These are phyloP conservation scores for Castanea mollissima DNA, from an alignment of 306 rosid species.

Conservation along the genomic window DNA sequence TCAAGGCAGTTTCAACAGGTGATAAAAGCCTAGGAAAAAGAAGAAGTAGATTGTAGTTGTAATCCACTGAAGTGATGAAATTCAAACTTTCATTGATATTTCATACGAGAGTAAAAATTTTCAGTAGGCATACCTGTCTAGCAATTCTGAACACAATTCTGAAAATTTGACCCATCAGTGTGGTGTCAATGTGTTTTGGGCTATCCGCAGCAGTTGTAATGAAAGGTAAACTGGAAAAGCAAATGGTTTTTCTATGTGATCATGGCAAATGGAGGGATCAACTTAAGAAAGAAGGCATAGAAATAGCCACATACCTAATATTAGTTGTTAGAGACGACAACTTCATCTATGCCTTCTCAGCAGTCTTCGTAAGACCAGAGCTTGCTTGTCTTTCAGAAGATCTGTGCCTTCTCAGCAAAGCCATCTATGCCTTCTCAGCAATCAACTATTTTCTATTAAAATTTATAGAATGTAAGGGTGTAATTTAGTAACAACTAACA, in stretches of 20 bases:
- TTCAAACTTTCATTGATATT: no score
- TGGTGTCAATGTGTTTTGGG: slow-evolving; percentile 92
- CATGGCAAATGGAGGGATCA: not conserved
- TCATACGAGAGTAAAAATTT: not conserved
- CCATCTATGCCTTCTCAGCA: no score
- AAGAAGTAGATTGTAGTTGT: not conserved
- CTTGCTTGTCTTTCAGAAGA: slow-evolving; percentile 88
- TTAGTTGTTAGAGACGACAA: slow-evolving; percentile 83
- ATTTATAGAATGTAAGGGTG: not conserved
- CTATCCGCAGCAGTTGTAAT: slow-evolving; percentile 94
- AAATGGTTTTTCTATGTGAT: not conserved
- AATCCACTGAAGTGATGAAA: not conserved
- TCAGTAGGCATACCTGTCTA: slow-evolving; percentile 68
- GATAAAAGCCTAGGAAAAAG: slow-evolving; percentile 54
- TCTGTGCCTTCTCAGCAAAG: slow-evolving; percentile 60
- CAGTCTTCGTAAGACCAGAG: slow-evolving; percentile 53
- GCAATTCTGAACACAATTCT: slow-evolving; percentile 86
- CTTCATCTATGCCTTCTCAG: slow-evolving; percentile 98
- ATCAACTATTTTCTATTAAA: slow-evolving; percentile 77
- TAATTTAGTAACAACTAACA: not conserved
- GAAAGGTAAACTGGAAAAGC: slow-evolving; percentile 73
- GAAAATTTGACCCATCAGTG: slow-evolving; percentile 85
- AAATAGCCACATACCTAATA: slow-evolving; percentile 49
- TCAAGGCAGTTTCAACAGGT: slow-evolving; percentile 84
- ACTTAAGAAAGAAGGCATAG: not conserved